Percentiles rank a stretch among this genome's conserved stretches.
These are phyloP conservation scores for Citeromyces nyonsensis DNA, from an alignment of 805 yeast genomes.

Conservation along the genomic window DNA sequence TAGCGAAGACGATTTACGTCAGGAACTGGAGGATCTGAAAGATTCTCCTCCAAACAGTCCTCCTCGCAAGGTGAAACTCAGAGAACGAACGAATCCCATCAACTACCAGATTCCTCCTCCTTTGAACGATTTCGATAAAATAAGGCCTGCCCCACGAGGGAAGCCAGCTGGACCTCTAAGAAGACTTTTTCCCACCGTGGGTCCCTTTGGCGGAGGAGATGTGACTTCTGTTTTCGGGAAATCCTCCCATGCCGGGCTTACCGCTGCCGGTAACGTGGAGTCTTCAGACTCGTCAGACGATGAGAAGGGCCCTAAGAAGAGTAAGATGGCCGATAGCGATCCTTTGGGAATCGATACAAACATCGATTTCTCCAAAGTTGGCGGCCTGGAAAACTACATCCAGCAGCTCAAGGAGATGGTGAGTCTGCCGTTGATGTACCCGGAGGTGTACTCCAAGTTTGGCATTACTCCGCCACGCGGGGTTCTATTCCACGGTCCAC, in stretches of 20 bases:
- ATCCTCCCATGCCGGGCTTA: conserved; percentile 29
- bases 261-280: conserved; percentile 19
- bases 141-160: conserved; percentile 9
- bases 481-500: conserved; percentile 95
- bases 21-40: conserved; percentile 52
- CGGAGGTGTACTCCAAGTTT: conserved; percentile 83
- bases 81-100: conserved; percentile 50
- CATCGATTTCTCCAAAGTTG: conserved; percentile 61
- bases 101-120: conserved; percentile 83
- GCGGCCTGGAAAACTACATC: conserved; percentile 85
- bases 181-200: conserved; percentile 81
- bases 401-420: conserved; percentile 95
- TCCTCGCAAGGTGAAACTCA: conserved; percentile 26
- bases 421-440: conserved; percentile 80
- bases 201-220: conserved; percentile 97
- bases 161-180: conserved; percentile 9
- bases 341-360: conserved; percentile 73
- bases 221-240: conserved; percentile 72
- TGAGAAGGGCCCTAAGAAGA: conserved; percentile 28
- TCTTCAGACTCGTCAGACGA: conserved; percentile 33
- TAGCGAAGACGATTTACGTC: conserved; percentile 18
- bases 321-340: conserved; percentile 71
- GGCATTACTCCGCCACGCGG: conserved; percentile 95
- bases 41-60: conserved; percentile 42
- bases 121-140: conserved; percentile 11